Evolutionary conservation across 805 yeast species (phyloP).

Genomic region (Yamadazyma laniorum): DNA sequence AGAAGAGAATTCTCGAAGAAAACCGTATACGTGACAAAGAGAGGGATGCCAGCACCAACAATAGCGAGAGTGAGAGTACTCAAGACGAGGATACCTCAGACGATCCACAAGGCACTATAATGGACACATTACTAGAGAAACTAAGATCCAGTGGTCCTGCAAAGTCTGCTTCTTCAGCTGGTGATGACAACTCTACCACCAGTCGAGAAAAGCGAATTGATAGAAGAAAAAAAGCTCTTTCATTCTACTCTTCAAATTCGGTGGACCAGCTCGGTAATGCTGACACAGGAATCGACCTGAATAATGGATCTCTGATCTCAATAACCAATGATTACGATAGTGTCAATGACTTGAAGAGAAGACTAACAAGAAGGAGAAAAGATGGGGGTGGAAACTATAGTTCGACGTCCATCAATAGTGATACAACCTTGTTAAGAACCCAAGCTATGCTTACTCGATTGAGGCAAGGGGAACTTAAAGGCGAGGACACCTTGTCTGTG

Average conservation of each 20-base stretch:
- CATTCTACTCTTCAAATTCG: slow-evolving; percentile 31
- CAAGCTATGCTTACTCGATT: slow-evolving; percentile 40
- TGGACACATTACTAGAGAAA: slow-evolving; percentile 31
- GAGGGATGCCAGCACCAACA: slow-evolving; percentile 7
- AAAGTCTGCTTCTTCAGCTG: slow-evolving; percentile 10
- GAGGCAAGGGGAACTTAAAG: slow-evolving; percentile 13
- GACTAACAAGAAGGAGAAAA: slow-evolving; percentile 35
- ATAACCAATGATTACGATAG: slow-evolving; percentile 33
- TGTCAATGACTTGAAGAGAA: slow-evolving; percentile 34
- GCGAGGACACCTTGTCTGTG: neutral
- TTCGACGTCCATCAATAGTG: slow-evolving; percentile 14
- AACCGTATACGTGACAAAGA: slow-evolving; percentile 4
- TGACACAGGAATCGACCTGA: neutral
- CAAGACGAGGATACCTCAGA: slow-evolving; percentile 13
- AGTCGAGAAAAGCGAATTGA: slow-evolving; percentile 19
- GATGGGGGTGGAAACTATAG: slow-evolving; percentile 10
- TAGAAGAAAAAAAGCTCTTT: slow-evolving; percentile 32
- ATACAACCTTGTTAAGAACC: slow-evolving; percentile 35
- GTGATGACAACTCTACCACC: slow-evolving; percentile 1
- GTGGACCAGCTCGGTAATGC: slow-evolving; percentile 15
- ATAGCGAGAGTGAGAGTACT: slow-evolving; percentile 11
- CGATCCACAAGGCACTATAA: slow-evolving; percentile 20
- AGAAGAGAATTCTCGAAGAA: slow-evolving; percentile 33
- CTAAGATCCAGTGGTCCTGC: slow-evolving; percentile 30
- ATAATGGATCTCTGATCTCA: neutral